These are phyloP conservation scores for Aspergillus pseudoviridinutans DNA, from an alignment of 2,329 filamentous ascomycete genomes.

Conservation along the genomic window DNA sequence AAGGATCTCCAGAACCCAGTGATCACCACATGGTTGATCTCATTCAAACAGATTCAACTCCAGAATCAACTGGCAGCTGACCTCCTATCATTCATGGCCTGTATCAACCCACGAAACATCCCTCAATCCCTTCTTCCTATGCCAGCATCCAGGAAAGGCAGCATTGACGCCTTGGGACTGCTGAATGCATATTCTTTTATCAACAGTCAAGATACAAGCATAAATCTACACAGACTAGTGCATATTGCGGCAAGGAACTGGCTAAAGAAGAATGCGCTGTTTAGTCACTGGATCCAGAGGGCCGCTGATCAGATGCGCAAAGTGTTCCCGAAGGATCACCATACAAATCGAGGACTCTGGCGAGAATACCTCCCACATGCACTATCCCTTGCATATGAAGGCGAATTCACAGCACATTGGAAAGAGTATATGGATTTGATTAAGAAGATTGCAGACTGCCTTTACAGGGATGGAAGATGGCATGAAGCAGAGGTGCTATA, in stretches of 20 bases:
- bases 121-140: constrained; percentile 29
- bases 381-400: not conserved
- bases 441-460: not conserved
- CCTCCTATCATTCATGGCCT: constrained; percentile 35
- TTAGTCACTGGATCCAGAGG: not conserved
- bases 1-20: constrained; percentile 6
- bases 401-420: constrained; percentile 4
- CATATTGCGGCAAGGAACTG: not conserved
- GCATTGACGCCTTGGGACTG: constrained; percentile 24
- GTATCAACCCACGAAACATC: constrained; percentile 28
- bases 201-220: not conserved
- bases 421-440: not conserved
- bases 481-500: not conserved
- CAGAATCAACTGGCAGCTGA: constrained; percentile 29
- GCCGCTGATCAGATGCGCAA: not conserved
- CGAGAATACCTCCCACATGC: constrained; percentile 2
- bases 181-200: not conserved
- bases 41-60: constrained; percentile 11
- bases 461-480: not conserved
- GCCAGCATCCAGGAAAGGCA: constrained; percentile 13
- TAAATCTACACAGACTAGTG: not conserved
- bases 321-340: not conserved
- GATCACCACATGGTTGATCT: constrained; percentile 5
- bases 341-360: not conserved
- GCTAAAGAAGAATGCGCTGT: not conserved